Percentiles rank a stretch among this genome's conserved stretches.
phyloP scores from a whole-genome alignment of 108 stramenopile species.

The Epithemia pelagica region DNA sequence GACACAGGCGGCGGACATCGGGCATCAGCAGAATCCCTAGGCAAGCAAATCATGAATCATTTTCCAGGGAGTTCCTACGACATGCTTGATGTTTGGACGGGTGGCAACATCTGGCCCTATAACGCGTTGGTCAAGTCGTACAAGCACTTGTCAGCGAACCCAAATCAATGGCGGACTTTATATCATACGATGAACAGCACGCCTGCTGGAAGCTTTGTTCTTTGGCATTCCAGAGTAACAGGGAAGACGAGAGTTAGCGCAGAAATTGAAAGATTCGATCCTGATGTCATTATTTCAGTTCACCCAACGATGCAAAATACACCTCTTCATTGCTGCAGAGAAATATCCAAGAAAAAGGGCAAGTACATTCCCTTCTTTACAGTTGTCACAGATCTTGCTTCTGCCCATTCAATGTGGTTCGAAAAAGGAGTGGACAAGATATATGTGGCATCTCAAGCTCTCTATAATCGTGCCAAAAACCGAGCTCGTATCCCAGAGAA shows the following conservation, averaged over 20 bases:
- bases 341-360: constrained; percentile 29
- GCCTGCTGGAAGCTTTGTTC: constrained; percentile 45
- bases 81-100: constrained; percentile 83
- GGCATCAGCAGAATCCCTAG: constrained; percentile 77
- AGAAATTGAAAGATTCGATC: not conserved
- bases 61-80: constrained; percentile 64
- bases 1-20: constrained; percentile 87
- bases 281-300: constrained; percentile 92
- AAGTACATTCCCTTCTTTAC: constrained; percentile 87
- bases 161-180: constrained; percentile 65
- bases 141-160: constrained; percentile 79
- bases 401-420: constrained; percentile 94
- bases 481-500: constrained; percentile 35
- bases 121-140: constrained; percentile 56
- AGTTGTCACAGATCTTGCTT: constrained; percentile 94
- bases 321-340: constrained; percentile 71
- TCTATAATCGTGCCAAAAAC: constrained; percentile 54
- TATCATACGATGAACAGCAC: constrained; percentile 61
- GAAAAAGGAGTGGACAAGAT: constrained; percentile 77
- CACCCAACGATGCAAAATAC: constrained; percentile 93
- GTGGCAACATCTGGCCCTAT: constrained; percentile 77
- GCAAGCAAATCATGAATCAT: constrained; percentile 63
- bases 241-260: constrained; percentile 17
- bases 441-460: constrained; percentile 84
- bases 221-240: constrained; percentile 32